These are phyloP conservation scores for Saturnispora serradocipensis DNA, from an alignment of 805 yeast species.

Conservation along the genomic window DNA sequence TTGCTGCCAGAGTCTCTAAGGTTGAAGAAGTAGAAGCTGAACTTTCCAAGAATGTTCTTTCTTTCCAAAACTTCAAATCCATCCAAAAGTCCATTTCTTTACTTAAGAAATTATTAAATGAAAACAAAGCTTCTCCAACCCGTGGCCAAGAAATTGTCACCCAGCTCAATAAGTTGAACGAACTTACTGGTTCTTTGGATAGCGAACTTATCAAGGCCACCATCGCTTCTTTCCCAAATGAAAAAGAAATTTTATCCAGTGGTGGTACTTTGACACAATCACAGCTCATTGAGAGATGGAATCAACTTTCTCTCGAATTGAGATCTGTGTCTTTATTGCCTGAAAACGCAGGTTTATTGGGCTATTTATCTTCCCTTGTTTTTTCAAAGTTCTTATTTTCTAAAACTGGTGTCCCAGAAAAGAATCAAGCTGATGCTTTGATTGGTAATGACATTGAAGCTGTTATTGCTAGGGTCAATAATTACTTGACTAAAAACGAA, in stretches of 20 bases:
- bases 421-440: slow-evolving; percentile 22
- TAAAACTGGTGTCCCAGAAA: slow-evolving; percentile 63
- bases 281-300: slow-evolving; percentile 75
- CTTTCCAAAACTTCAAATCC: slow-evolving; percentile 29
- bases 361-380: slow-evolving; percentile 73
- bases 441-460: slow-evolving; percentile 78
- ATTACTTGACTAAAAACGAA: slow-evolving; percentile 63
- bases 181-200: slow-evolving; percentile 30
- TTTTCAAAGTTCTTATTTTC: slow-evolving; percentile 69
- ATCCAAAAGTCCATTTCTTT: slow-evolving; percentile 37
- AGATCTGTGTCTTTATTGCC: slow-evolving; percentile 85
- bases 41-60: slow-evolving; percentile 34
- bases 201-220: slow-evolving; percentile 32
- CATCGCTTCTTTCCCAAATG: slow-evolving; percentile 35
- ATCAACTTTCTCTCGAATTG: slow-evolving; percentile 71
- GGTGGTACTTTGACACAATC: slow-evolving; percentile 66
- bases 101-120: slow-evolving; percentile 31
- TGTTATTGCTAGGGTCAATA: slow-evolving; percentile 76
- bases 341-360: slow-evolving; percentile 91
- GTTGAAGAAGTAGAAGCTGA: slow-evolving; percentile 46
- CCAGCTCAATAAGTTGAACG: slow-evolving; percentile 29
- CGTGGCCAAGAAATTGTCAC: slow-evolving; percentile 42
- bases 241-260: slow-evolving; percentile 29
- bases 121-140: slow-evolving; percentile 30
- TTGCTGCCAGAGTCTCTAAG: slow-evolving; percentile 44